A percentile compares a stretch with the other conserved stretches of the same genome.
Conservation (phyloP, 75 land plant genomes). For the Sequoiadendron giganteum region DNA sequence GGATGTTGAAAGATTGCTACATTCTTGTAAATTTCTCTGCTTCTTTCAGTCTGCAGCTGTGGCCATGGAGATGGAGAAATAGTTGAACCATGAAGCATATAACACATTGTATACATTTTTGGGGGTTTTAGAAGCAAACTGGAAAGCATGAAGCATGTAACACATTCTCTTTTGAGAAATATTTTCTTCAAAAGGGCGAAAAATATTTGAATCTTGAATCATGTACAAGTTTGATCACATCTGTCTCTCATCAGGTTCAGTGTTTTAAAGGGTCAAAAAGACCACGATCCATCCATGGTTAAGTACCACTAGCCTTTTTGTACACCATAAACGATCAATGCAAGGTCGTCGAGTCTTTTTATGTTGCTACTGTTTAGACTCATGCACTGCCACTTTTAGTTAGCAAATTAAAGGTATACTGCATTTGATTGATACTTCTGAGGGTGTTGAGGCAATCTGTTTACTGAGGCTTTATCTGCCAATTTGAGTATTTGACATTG, state of each 20-base stretch:
- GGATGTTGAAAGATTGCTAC: background rate
- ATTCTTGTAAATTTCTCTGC: background rate
- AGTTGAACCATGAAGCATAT: background rate
- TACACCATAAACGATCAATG: background rate
- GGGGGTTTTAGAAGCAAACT: background rate
- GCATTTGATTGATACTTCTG: background rate
- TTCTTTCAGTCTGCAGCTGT: background rate
- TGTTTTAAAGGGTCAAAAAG: background rate
- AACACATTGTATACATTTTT: background rate
- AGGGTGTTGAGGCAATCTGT: background rate
- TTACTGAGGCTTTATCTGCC: background rate
- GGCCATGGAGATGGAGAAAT: background rate
- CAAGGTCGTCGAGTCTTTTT: background rate
- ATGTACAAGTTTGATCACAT: background rate
- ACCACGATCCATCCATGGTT: background rate
- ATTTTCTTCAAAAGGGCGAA: background rate
- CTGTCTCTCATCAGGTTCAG: background rate
- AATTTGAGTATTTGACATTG: background rate
- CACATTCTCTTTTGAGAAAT: background rate
- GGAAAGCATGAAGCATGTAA: background rate
- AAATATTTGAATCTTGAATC: background rate
- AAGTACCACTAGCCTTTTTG: background rate
- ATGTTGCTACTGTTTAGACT: background rate
- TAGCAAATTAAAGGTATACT: background rate
- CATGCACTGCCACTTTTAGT: background rate